Percentiles rank a stretch among this genome's conserved stretches.
Conservation (phyloP, 1,139 yeast species). For the Geotrichum carabidarum region DNA sequence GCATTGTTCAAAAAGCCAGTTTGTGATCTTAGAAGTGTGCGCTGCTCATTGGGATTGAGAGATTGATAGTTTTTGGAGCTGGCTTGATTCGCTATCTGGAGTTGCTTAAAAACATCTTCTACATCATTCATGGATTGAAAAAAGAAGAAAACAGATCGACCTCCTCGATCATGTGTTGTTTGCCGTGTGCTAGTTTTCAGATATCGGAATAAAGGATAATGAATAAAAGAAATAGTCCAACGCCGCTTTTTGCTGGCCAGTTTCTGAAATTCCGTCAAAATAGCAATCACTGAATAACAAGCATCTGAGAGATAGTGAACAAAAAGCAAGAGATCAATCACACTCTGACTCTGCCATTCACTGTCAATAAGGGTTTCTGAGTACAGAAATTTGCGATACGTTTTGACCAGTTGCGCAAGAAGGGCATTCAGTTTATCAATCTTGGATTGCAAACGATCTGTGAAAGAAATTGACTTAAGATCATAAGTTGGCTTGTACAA, state of each 20-base stretch:
- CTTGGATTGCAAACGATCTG: constrained; percentile 2
- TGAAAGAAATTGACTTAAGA: constrained; percentile 8
- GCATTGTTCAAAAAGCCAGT: constrained; percentile 8
- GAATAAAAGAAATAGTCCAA: constrained; percentile 39
- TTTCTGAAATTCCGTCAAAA: constrained; percentile 19
- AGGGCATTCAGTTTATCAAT: background rate
- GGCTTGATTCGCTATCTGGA: constrained; percentile 38
- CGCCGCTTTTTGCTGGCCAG: constrained; percentile 22
- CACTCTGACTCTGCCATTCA: constrained; percentile 12
- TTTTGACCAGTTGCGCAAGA: constrained; percentile 3
- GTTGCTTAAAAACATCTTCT: constrained; percentile 46
- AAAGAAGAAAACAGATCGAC: constrained; percentile 42
- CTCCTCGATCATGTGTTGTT: constrained; percentile 47
- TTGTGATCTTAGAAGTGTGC: background rate
- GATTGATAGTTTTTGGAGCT: constrained; percentile 2
- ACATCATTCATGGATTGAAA: constrained; percentile 44
- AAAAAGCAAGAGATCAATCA: constrained; percentile 16
- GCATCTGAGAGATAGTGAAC: constrained; percentile 21
- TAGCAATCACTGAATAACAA: constrained; percentile 17
- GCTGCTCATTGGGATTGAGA: constrained; percentile 2
- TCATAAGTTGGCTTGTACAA: constrained; percentile 13
- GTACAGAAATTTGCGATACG: constrained; percentile 7
- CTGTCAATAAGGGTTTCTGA: constrained; percentile 4
- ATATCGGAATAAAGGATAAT: constrained; percentile 42
- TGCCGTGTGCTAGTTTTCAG: constrained; percentile 41